Evolutionary conservation across 306 rosid species (phyloP).

Genomic region (Luffa acutangula): DNA sequence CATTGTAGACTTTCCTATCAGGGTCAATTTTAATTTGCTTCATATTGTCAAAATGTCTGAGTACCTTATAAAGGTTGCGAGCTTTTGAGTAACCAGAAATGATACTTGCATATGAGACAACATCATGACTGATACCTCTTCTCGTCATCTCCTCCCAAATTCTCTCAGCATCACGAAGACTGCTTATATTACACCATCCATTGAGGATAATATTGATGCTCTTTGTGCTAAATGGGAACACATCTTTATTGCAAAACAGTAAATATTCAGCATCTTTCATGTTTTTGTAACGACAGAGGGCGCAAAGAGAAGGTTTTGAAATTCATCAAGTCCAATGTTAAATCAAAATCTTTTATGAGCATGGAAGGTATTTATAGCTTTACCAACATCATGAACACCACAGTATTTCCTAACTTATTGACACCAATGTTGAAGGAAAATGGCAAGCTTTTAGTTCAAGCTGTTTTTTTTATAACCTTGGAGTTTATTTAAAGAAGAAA

Average conservation of each 20-base stretch:
- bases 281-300: constrained; percentile 80
- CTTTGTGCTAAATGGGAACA: constrained; percentile 51
- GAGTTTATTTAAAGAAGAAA: no score
- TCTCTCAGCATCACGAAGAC: constrained; percentile 53
- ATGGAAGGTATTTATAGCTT: constrained; percentile 63
- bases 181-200: constrained; percentile 76
- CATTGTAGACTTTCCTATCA: constrained; percentile 75
- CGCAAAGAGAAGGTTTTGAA: constrained; percentile 83
- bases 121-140: constrained; percentile 58
- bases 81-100: constrained; percentile 76
- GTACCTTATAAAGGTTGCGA: constrained; percentile 50
- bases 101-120: constrained; percentile 58
- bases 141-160: constrained; percentile 74
- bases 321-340: constrained; percentile 46
- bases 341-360: constrained; percentile 49
- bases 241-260: constrained; percentile 45
- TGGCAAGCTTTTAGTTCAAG: no score
- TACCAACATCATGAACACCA: constrained; percentile 65
- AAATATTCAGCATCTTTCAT: constrained; percentile 73
- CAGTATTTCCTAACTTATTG: constrained; percentile 61
- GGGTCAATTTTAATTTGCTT: constrained; percentile 38
- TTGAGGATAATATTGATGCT: constrained; percentile 82
- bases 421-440: no score
- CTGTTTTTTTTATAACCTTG: no score
- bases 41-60: constrained; percentile 53